These are phyloP conservation scores for Tolypocladium ovalisporum DNA, from an alignment of 2,329 filamentous ascomycete genomes.

Conservation along the genomic window DNA sequence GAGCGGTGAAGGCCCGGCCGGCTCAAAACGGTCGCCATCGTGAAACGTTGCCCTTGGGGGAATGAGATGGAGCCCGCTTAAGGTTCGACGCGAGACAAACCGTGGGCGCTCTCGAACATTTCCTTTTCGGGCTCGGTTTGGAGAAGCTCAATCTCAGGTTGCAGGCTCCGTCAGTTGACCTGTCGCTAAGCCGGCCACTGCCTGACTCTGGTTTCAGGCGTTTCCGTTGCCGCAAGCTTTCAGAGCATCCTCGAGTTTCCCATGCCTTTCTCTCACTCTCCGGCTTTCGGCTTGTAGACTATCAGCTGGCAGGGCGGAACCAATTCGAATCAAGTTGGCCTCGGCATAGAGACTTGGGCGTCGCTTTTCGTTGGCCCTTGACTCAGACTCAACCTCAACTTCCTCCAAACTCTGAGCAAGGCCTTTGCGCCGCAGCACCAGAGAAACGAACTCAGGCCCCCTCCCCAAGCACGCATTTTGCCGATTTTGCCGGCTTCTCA, in stretches of 20 bases:
- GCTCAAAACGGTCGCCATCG: neutral
- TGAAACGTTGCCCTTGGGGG: neutral
- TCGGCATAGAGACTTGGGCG: neutral
- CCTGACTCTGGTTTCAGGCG: neutral
- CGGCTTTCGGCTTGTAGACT: neutral
- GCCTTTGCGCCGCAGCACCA: neutral
- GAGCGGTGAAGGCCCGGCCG: too few species aligned
- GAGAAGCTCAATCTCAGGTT: too few species aligned
- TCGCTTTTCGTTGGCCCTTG: neutral
- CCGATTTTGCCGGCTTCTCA: neutral
- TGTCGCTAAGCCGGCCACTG: neutral
- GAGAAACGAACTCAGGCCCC: neutral
- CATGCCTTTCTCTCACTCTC: too few species aligned
- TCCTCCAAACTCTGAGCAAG: too few species aligned
- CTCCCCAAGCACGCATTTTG: too few species aligned
- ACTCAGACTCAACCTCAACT: neutral
- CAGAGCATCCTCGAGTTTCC: neutral
- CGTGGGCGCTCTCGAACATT: constrained; percentile 1
- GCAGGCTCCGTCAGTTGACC: neutral
- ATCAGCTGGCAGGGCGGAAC: neutral
- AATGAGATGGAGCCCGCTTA: neutral
- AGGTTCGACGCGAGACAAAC: neutral
- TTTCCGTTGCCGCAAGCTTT: neutral
- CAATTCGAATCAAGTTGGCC: neutral
- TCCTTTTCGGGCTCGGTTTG: neutral